Evolutionary conservation across 2,329 filamentous ascomycete genomes (phyloP).

Genomic region (Hymenoscyphus fraxineus): DNA sequence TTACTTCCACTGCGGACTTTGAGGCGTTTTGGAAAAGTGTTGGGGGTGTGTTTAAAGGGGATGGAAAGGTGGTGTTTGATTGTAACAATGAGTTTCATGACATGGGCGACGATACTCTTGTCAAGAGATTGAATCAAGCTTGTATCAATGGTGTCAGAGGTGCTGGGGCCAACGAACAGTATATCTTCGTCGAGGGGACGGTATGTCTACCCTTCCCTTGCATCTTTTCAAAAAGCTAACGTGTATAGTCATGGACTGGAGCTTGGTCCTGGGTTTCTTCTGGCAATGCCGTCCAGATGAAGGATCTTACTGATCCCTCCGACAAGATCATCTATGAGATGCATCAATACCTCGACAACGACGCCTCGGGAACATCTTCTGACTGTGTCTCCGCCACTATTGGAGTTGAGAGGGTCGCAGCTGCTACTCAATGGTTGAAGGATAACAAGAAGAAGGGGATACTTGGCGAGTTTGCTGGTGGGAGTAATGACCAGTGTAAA

Average conservation of each 20-base stretch:
- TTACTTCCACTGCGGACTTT: conserved; percentile 37
- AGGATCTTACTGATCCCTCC: conserved; percentile 48
- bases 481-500: conserved; percentile 47
- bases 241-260: conserved; percentile 17
- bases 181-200: conserved; percentile 56
- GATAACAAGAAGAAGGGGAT: conserved; percentile 49
- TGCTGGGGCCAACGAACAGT: conserved; percentile 46
- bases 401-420: conserved; percentile 47
- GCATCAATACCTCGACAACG: conserved; percentile 58
- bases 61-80: conserved; percentile 39
- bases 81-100: conserved; percentile 45
- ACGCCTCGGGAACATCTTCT: conserved; percentile 48
- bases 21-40: conserved; percentile 41
- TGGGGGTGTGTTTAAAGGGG: conserved; percentile 36
- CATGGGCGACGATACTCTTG: conserved; percentile 36
- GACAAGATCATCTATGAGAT: conserved; percentile 57
- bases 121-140: conserved; percentile 39
- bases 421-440: conserved; percentile 51
- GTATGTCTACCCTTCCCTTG: background rate
- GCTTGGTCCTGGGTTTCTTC: conserved; percentile 26
- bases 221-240: background rate
- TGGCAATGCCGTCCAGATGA: conserved; percentile 40
- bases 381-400: conserved; percentile 51
- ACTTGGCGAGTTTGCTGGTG: conserved; percentile 53
- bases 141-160: conserved; percentile 43